Conservation (phyloP, 768 basidiomycete genomes). For the Leccinum rimulosum region DNA sequence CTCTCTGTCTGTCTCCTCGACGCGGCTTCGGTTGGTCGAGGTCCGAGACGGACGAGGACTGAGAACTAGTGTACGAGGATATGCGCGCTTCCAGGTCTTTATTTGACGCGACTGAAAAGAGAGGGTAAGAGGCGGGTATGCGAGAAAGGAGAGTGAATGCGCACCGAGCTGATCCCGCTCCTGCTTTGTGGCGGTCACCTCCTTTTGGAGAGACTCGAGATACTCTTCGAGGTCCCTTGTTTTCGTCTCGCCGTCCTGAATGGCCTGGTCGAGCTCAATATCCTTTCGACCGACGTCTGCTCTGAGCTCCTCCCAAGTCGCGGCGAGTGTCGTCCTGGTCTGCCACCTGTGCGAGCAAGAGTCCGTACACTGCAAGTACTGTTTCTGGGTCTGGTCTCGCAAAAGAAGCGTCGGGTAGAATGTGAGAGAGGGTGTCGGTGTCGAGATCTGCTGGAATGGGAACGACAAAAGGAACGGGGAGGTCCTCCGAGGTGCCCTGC, state of each 20-base stretch:
- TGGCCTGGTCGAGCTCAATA: too few species aligned
- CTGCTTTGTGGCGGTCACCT: conserved; percentile 52
- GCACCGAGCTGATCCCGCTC: conserved; percentile 69
- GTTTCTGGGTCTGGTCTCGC: conserved; percentile 55
- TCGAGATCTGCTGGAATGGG: conserved; percentile 68
- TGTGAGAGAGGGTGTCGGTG: conserved; percentile 51
- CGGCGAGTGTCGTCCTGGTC: too few species aligned
- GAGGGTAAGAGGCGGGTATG: conserved; percentile 5
- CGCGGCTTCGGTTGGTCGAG: conserved; percentile 52
- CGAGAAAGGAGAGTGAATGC: conserved; percentile 22
- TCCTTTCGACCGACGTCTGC: too few species aligned
- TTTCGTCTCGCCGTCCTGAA: too few species aligned
- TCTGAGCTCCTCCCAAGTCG: too few species aligned
- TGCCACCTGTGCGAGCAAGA: conserved; percentile 53
- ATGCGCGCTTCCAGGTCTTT: conserved; percentile 54
- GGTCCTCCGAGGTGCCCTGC: conserved; percentile 37
- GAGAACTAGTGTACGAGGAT: conserved; percentile 52
- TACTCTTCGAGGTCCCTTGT: conserved; percentile 55
- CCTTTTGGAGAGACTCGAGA: conserved; percentile 50
- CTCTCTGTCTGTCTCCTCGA: conserved; percentile 82
- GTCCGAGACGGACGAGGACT: conserved; percentile 62
- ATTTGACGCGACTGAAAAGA: conserved; percentile 42
- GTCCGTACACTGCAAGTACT: conserved; percentile 60
- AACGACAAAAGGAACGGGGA: conserved; percentile 32
- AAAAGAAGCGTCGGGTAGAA: conserved; percentile 62